Base-by-base conservation (phyloP, 257 asterid genomes). In the Handroanthus guayacan region DNA sequence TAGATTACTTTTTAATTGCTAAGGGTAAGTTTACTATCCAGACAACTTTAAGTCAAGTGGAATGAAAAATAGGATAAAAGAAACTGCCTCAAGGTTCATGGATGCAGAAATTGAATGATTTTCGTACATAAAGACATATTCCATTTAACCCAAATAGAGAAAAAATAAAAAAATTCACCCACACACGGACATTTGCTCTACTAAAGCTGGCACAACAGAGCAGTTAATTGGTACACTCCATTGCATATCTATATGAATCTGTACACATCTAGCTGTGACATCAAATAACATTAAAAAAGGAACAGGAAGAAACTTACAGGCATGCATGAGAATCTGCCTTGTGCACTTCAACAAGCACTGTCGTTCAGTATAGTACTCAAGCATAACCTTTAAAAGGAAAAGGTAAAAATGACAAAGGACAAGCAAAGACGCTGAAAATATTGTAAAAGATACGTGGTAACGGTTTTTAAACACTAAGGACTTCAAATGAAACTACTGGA, bases 291-390 rank as follows among this genome's bases (percentile, higher is more conserved):
- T 16, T 76, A 72, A 82, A 64, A 70, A 17, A 79, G 66, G 66
- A 75, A 63, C 61, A 78, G 44, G 62, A 58, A 85, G 48, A 58
- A 34, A 85, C 98, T 85, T 81, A 95, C 99, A 84, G 45, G 99
- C 91, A 70, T 86, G 93, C 82, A 84, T 82, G 71, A 95, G 84
- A 62, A 95, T 86, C 81, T 88, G 97, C 69, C 95, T 81, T 0
- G 93, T 87, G 92, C 99, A 95, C 88, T 95, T 95, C 90, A 95
- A 78, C 80, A 95, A 80, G 81, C 98, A 91, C 75, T 95, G 97
- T 3, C 98, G 86, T 78, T 95, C 97, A 74, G 82, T 67, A 78
- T 91, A 89, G 86, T 91, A 95, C 78, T 87, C 96, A 73, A 91
- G 86, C 83, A 87, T 82, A 69, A 87, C 97, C 99, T 95, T 82